Evolutionary conservation across 2,329 filamentous ascomycete genomes (phyloP).

Genomic region (Thielaviopsis ethacetica): DNA sequence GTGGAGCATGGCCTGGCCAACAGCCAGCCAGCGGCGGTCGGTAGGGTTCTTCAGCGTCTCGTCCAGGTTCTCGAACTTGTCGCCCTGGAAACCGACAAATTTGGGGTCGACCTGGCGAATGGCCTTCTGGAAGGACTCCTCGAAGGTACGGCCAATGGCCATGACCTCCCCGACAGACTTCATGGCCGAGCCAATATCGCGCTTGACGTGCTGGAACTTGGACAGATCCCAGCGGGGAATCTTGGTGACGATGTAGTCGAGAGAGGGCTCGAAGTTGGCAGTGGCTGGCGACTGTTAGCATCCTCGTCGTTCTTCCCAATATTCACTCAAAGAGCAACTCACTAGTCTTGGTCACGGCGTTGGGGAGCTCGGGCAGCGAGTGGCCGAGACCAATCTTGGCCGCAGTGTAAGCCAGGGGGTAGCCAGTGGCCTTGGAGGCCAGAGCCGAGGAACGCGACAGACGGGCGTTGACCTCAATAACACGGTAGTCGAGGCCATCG

Average conservation of each 20-base stretch:
- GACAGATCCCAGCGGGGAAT: slow-evolving; percentile 95
- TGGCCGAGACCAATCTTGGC: slow-evolving; percentile 97
- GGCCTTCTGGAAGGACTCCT: slow-evolving; percentile 98
- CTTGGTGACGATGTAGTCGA: slow-evolving; percentile 98
- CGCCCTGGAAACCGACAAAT: slow-evolving; percentile 86
- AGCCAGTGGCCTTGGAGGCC: slow-evolving; percentile 94
- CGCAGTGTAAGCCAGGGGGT: slow-evolving; percentile 90
- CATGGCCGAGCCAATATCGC: slow-evolving; percentile 95
- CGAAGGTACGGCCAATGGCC: slow-evolving; percentile 96
- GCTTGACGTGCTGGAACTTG: slow-evolving; percentile 98
- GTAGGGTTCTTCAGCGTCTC: slow-evolving; percentile 81
- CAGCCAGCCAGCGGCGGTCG: slow-evolving; percentile 90
- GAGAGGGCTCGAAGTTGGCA: slow-evolving; percentile 92
- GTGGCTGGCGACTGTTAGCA: slow-evolving; percentile 33
- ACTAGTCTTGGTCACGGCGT: slow-evolving; percentile 91
- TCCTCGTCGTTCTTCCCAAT: background rate
- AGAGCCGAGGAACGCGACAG: slow-evolving; percentile 92
- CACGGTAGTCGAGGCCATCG: slow-evolving; percentile 91
- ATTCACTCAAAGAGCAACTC: background rate
- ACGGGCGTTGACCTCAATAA: slow-evolving; percentile 98
- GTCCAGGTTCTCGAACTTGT: slow-evolving; percentile 86
- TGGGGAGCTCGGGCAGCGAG: slow-evolving; percentile 86
- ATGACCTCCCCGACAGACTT: slow-evolving; percentile 99
- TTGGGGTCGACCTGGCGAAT: slow-evolving; percentile 91
- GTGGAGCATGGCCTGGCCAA: slow-evolving; percentile 95